These are phyloP conservation scores for Carex scoparia DNA, from an alignment of 176 grass and related monocot genomes.

Conservation along the genomic window DNA sequence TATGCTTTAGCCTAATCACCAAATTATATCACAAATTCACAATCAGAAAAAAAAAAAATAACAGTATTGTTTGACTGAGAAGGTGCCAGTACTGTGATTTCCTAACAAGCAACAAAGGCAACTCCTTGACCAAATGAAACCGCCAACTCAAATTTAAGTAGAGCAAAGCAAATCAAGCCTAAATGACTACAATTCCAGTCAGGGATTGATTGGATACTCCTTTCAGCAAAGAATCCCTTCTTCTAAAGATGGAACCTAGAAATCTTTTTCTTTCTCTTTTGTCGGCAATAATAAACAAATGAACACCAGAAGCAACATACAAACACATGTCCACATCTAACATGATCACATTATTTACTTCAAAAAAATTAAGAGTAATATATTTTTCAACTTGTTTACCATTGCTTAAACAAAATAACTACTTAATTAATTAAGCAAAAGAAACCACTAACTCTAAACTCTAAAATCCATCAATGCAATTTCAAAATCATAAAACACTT, in stretches of 20 bases:
- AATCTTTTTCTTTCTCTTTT: no score
- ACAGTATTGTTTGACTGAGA: neutral
- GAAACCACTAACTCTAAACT: neutral
- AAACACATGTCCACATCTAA: neutral
- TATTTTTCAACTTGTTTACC: neutral
- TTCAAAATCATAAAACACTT: neutral
- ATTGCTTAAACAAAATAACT: neutral
- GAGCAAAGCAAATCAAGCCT: neutral
- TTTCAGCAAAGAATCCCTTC: neutral
- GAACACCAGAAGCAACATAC: neutral
- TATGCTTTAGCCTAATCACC: neutral
- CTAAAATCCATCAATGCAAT: neutral
- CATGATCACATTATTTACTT: neutral
- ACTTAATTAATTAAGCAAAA: neutral
- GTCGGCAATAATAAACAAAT: no score
- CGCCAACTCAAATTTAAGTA: neutral
- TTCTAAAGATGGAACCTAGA: neutral
- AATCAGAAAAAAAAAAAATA: neutral
- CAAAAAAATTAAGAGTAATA: neutral
- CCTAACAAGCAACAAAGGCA: neutral
- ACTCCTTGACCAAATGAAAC: neutral
- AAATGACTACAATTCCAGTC: neutral
- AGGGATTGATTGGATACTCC: neutral
- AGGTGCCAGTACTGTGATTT: neutral
- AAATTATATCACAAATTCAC: neutral